These are phyloP conservation scores for Mortierella alpina DNA, from an alignment of 192 early-diverging fungal genomes.

Conservation along the genomic window DNA sequence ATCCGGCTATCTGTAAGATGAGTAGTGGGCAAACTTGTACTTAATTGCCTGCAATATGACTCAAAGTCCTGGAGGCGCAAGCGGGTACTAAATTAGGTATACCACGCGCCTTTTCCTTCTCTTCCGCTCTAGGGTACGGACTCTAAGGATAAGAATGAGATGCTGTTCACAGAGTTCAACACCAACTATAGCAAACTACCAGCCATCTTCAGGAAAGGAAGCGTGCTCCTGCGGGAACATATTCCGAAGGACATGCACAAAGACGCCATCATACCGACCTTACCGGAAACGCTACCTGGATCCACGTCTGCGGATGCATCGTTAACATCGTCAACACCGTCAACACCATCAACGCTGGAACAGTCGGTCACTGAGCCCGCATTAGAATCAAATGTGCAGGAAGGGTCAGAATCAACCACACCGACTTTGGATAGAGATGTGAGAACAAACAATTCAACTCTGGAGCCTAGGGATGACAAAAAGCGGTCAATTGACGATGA, in stretches of 20 bases:
- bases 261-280: constrained; percentile 36
- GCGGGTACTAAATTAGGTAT: neutral
- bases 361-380: neutral
- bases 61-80: constrained; percentile 2
- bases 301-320: constrained; percentile 20
- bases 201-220: constrained; percentile 90
- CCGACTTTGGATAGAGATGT: no score
- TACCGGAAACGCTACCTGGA: constrained; percentile 46
- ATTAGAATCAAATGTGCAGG: constrained; percentile 5
- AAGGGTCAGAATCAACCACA: neutral
- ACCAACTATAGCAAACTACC: constrained; percentile 91
- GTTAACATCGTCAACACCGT: neutral
- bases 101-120: neutral
- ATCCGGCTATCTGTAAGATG: constrained; percentile 70
- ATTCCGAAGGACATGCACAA: constrained; percentile 48
- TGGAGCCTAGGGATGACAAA: neutral
- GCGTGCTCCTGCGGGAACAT: constrained; percentile 75
- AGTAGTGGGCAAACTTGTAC: no score
- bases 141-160: constrained; percentile 91
- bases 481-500: constrained; percentile 10
- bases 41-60: neutral
- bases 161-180: constrained; percentile 84
- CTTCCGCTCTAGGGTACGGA: constrained; percentile 74
- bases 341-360: neutral
- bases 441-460: no score